Evolutionary conservation across 306 rosid species (phyloP).

Genomic region (Citrullus colocynthis): DNA sequence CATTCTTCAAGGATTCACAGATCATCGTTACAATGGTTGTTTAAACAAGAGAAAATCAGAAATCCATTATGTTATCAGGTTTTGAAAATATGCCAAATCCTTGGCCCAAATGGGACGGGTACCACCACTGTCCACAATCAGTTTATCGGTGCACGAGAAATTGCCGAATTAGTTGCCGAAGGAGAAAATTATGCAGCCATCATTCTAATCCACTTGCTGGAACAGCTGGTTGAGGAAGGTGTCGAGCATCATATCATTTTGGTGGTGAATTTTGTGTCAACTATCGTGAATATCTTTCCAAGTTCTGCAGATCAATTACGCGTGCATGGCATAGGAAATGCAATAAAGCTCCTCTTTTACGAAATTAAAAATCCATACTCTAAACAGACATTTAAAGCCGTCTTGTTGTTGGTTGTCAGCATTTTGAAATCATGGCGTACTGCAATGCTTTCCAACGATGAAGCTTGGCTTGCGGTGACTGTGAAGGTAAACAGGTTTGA

Average conservation of each 20-base stretch:
- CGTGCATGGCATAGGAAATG: conserved; percentile 42
- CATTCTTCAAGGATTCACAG: conserved; percentile 57
- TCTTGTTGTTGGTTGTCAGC: conserved; percentile 39
- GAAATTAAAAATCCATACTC: conserved; percentile 25
- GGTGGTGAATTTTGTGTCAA: conserved; percentile 35
- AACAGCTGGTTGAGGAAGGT: conserved; percentile 43
- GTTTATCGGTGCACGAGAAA: conserved; percentile 29
- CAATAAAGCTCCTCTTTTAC: conserved; percentile 30
- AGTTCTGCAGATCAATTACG: conserved; percentile 50
- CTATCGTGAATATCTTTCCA: conserved; percentile 36
- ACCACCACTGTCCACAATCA: conserved; percentile 17
- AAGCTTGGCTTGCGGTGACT: conserved; percentile 52
- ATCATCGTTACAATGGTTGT: conserved; percentile 73
- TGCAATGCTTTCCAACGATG: conserved; percentile 49
- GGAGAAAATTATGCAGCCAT: conserved; percentile 62
- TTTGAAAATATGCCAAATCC: conserved; percentile 52
- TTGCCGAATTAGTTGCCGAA: conserved; percentile 57
- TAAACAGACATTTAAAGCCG: conserved; percentile 22
- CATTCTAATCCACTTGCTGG: conserved; percentile 46
- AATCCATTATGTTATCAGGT: conserved; percentile 48
- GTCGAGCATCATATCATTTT: conserved; percentile 42
- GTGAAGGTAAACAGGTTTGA: conserved; percentile 38
- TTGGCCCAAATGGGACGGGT: conserved; percentile 21
- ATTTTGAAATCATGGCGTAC: conserved; percentile 43
- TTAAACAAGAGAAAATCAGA: conserved; percentile 64